Percentiles rank a stretch among this genome's conserved stretches.
phyloP scores from a whole-genome alignment of 208 protist genomes.

The Vickermania ingenoplastis region DNA sequence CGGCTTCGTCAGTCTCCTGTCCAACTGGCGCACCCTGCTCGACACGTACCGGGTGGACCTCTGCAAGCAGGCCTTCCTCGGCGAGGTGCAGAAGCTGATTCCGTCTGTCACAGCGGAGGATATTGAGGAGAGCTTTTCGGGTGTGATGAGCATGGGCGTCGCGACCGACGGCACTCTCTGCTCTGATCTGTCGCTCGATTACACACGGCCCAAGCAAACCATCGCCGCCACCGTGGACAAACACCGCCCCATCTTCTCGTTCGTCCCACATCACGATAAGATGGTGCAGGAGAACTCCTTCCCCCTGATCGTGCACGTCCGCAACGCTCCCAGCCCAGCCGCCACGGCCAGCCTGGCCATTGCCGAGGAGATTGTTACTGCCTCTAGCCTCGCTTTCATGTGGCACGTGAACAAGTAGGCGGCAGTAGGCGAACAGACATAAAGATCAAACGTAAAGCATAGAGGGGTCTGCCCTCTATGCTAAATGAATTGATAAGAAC shows the following conservation, averaged over 20 bases:
- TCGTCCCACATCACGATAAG: not conserved
- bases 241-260: not conserved
- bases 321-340: conserved; percentile 83
- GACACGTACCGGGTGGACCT: conserved; percentile 65
- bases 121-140: conserved; percentile 63
- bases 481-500: too few relatives aligned
- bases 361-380: conserved; percentile 71
- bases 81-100: conserved; percentile 59
- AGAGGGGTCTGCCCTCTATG: too few relatives aligned
- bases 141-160: conserved; percentile 66
- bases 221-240: conserved; percentile 16
- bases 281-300: conserved; percentile 3
- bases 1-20: conserved; percentile 50
- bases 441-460: too few relatives aligned
- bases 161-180: conserved; percentile 35
- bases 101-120: conserved; percentile 51
- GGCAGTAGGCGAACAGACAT: not conserved
- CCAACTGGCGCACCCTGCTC: conserved; percentile 40
- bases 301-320: conserved; percentile 78
- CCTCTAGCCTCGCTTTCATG: conserved; percentile 44
- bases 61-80: conserved; percentile 41
- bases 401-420: conserved; percentile 27
- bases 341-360: conserved; percentile 83
- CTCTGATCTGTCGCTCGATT: conserved; percentile 71
- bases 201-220: conserved; percentile 42